These are phyloP conservation scores for Cadophora gregata DNA, from an alignment of 2,329 filamentous ascomycete genomes.

Conservation along the genomic window DNA sequence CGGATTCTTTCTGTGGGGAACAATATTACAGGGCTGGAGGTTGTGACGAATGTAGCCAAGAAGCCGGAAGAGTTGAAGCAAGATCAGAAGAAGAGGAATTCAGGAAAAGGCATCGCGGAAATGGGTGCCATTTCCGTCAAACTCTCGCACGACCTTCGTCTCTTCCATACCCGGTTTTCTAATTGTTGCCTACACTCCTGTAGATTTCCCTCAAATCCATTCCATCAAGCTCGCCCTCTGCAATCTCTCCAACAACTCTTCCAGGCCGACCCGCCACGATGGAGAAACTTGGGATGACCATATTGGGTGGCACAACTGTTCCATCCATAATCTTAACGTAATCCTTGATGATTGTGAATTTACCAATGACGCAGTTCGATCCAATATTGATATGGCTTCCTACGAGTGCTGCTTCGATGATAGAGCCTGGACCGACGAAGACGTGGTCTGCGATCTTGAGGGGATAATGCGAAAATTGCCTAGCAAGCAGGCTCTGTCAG, in stretches of 20 bases:
- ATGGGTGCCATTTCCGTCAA: constrained; percentile 27
- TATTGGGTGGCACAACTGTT: constrained; percentile 81
- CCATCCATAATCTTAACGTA: constrained; percentile 88
- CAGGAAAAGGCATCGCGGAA: neutral
- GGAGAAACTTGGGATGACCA: constrained; percentile 91
- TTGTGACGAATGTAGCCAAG: no score
- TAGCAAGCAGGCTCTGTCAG: constrained; percentile 35
- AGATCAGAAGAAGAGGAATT: neutral
- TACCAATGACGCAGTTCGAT: constrained; percentile 75
- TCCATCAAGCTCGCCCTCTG: constrained; percentile 70
- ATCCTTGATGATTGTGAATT: constrained; percentile 92
- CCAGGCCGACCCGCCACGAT: constrained; percentile 87
- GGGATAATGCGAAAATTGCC: constrained; percentile 78
- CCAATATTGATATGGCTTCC: constrained; percentile 89
- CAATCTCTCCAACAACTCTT: constrained; percentile 80
- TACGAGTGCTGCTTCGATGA: constrained; percentile 83
- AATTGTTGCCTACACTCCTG: constrained; percentile 63
- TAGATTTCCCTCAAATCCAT: constrained; percentile 70
- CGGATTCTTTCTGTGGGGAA: no score
- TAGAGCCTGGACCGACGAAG: constrained; percentile 77
- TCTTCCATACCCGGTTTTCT: neutral
- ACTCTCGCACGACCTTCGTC: neutral
- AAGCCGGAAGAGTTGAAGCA: neutral
- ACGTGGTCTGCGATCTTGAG: constrained; percentile 95
- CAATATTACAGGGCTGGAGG: no score